Evolutionary conservation across 768 basidiomycete species (phyloP), one percentile per base, ranked within the genome.

Genomic region (Paxillus involutus): DNA sequence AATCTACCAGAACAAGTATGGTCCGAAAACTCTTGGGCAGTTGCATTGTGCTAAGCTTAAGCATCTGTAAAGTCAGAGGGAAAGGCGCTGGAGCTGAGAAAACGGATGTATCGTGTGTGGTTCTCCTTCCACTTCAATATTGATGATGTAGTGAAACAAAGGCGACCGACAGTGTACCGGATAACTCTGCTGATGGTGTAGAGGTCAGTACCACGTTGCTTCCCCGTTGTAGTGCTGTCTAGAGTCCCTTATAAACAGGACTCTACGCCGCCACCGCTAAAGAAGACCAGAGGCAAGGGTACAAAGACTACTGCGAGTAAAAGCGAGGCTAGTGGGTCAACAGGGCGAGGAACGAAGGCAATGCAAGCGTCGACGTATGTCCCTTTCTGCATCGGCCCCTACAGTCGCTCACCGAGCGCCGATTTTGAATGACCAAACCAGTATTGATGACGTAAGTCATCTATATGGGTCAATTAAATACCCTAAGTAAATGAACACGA

Each of bases 1-100:
- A 75, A 56, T 78, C 80, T 14, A 62, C 77, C 39, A 77, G 77
- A 53, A 67, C 49, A 42, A 54, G 70, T 72, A 47, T 30, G 65
- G 47, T 55, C 8, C 26, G 43, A 37, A 19, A 42, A 19, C 37
- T 61, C 63, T 53, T 63, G 71, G 44, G 57, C 57, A 29, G 47
- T 26, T 42, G 26, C 24, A 11, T 37, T 14, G 17, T 53, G 21
- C 13, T 46, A 24, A 39, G 47, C 52, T 57, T 42, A 57, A 26
- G 46, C 24, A 30, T 47, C 30, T 48, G 29, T 32, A 30, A 53
- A 69, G 66, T 52, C 41, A 48, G 53, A 51, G 62, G 48, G 47
- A 59, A 57, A 4, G 19, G 39, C 32, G 51, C 54, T 51, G 53
- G 53, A 33, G 45, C 49, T 21, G 53, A 35, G 29, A 52, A 51